A percentile compares a stretch with the other conserved stretches of the same genome.
Conservation (phyloP, 495 filamentous ascomycete species). For the Melanomma pulvis-pyrius region DNA sequence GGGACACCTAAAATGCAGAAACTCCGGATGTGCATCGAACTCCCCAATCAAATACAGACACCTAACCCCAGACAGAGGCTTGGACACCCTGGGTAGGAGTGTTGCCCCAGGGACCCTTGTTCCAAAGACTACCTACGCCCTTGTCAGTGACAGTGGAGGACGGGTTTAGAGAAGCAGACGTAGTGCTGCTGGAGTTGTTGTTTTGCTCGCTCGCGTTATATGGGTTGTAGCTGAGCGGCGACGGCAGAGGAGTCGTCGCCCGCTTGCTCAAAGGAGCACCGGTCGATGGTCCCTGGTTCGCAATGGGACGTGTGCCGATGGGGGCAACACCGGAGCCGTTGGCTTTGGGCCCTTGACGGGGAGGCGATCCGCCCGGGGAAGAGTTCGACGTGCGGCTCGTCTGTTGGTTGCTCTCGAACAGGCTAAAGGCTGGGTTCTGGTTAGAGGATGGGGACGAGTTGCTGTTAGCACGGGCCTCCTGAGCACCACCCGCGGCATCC, state of each 20-base stretch:
- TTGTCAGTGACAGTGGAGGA: constrained; percentile 41
- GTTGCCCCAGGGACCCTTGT: constrained; percentile 48
- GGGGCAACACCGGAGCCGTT: constrained; percentile 75
- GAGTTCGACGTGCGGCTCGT: constrained; percentile 84
- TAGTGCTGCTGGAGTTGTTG: constrained; percentile 48
- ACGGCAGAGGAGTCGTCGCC: constrained; percentile 85
- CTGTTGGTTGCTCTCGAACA: constrained; percentile 75
- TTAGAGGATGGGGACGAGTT: constrained; percentile 79
- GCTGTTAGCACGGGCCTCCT: constrained; percentile 79
- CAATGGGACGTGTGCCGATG: constrained; percentile 84
- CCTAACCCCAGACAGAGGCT: constrained; percentile 49
- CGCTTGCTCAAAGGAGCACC: constrained; percentile 80
- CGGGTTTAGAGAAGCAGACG: constrained; percentile 66
- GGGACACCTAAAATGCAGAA: constrained; percentile 44
- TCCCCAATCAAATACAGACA: constrained; percentile 21
- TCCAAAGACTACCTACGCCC: constrained; percentile 39
- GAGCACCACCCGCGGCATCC: constrained; percentile 52
- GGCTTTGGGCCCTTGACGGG: constrained; percentile 62
- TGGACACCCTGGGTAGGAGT: constrained; percentile 43
- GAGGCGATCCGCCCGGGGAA: constrained; percentile 86
- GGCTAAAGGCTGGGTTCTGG: constrained; percentile 62
- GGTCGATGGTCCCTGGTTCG: constrained; percentile 52
- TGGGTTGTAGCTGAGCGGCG: constrained; percentile 78
- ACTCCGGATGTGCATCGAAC: constrained; percentile 42
- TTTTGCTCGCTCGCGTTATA: constrained; percentile 59